Evolutionary conservation across 139 green algal genomes (phyloP).

Genomic region (Coelastrella sp.): DNA sequence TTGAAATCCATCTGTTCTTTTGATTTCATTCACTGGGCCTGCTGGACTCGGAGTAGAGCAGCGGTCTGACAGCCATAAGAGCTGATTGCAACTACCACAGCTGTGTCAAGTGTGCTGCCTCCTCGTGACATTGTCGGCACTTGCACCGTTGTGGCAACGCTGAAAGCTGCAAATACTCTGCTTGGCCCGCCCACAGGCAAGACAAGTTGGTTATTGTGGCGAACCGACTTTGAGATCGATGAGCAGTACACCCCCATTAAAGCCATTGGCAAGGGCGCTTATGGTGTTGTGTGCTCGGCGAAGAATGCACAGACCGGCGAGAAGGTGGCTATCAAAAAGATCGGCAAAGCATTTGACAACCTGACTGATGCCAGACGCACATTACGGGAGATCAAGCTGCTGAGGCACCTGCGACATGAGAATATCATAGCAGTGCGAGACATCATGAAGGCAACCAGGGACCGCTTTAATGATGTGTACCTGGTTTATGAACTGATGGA

Average conservation of each 20-base stretch:
- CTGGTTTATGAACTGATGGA: slow-evolving; percentile 99
- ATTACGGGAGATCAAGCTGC: slow-evolving; percentile 95
- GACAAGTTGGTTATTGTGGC: slow-evolving; percentile 84
- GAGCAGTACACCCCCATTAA: slow-evolving; percentile 77
- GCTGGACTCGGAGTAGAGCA: too few species aligned
- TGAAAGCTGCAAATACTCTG: not conserved
- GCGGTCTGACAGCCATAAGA: too few species aligned
- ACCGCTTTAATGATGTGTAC: slow-evolving; percentile 96
- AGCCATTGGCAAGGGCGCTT: slow-evolving; percentile 96
- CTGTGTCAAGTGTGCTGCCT: not conserved
- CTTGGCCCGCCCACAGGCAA: slow-evolving; percentile 76
- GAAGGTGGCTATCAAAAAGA: slow-evolving; percentile 98
- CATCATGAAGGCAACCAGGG: slow-evolving; percentile 50
- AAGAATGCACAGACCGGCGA: slow-evolving; percentile 78
- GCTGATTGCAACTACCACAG: not conserved
- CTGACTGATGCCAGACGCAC: slow-evolving; percentile 92
- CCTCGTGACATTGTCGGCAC: too few species aligned
- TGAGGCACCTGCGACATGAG: slow-evolving; percentile 89
- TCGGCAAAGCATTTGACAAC: slow-evolving; percentile 98
- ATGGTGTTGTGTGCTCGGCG: slow-evolving; percentile 97
- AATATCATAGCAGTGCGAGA: slow-evolving; percentile 86
- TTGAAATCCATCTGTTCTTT: too few species aligned
- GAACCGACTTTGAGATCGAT: slow-evolving; percentile 94
- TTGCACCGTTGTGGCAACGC: not conserved
- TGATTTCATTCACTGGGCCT: too few species aligned